Evolutionary conservation across 345 rosid genomes (phyloP), one percentile per base, ranked within the genome.

Genomic region (Tarenaya hassleriana): DNA sequence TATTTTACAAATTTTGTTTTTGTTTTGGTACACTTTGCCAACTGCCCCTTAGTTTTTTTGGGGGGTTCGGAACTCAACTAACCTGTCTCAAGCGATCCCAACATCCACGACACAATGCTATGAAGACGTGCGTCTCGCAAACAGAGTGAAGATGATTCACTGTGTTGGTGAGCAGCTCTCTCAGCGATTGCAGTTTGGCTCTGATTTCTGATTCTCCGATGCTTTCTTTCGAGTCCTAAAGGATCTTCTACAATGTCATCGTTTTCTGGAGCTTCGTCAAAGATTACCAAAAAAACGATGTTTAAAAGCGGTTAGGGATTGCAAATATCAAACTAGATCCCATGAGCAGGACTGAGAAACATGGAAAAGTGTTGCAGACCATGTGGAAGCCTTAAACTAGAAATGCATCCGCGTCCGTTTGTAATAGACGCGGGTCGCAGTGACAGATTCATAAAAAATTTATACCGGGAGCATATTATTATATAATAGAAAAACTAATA

Each of bases 31-130:
- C n/a, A n/a, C n/a, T n/a, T n/a, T n/a, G n/a, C n/a, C n/a, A n/a
- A n/a, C n/a, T n/a, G n/a, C n/a, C n/a, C n/a, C n/a, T n/a, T n/a
- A n/a, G n/a, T n/a, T n/a, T n/a, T n/a, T n/a, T n/a, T 50, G 18
- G 21, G 34, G 46, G 50, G 33, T 34, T 4, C 31, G n/a, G 20
- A 32, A 6, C 34, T 15, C 32, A 39, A 37, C 58, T 69, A 55
- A 83, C 98, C 83, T 80, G 92, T 57, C 98, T 96, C 86, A 85
- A 83, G 38, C 83, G 83, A 58, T 92, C 98, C 98, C 98, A 92
- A 56, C 77, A 92, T 41, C 95, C 95, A 33, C 96, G 79, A 34
- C 88, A 85, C 42, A 92, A 70, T 33, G 88, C 81, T 32, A 85
- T 69, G 68, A 92, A 92, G 14, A 92, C 94, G 11, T 73, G 81